Evolutionary conservation across 225 moss, liverwort and hornwort species (phyloP).

Genomic region (Anthoceros angustus): DNA sequence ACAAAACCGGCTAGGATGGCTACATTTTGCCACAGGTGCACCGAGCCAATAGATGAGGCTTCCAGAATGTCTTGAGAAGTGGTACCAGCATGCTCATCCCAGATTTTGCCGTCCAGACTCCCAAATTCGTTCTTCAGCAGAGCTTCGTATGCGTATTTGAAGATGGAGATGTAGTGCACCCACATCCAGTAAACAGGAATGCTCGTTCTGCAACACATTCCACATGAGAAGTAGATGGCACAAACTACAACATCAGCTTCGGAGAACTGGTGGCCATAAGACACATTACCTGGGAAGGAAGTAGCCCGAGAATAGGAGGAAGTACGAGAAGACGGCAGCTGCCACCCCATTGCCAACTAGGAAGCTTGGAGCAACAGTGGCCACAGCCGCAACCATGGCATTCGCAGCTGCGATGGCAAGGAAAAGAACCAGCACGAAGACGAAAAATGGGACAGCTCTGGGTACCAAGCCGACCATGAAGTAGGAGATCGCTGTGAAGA

Average conservation of each 20-base stretch:
- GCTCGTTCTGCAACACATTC: background rate
- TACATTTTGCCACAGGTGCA: background rate
- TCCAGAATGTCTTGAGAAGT: background rate
- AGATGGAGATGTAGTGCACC: slow-evolving; percentile 3
- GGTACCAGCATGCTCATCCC: background rate
- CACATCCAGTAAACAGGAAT: background rate
- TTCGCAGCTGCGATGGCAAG: slow-evolving; percentile 2
- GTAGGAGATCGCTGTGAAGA: background rate
- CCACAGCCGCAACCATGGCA: slow-evolving; percentile 1
- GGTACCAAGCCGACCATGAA: slow-evolving; percentile 1
- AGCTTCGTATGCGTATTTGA: slow-evolving; percentile 2
- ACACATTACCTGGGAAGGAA: background rate
- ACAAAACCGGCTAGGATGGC: background rate
- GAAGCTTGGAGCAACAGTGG: background rate
- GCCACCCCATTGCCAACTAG: background rate
- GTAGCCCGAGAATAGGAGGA: slow-evolving; percentile 4
- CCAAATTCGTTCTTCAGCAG: slow-evolving; percentile 1
- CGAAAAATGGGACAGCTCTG: background rate
- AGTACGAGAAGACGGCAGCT: background rate
- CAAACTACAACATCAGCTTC: background rate
- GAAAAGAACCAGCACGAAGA: background rate
- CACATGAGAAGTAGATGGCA: background rate
- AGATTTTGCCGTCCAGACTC: background rate
- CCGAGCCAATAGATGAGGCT: background rate
- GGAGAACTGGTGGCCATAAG: background rate